Conservation (phyloP, 2,329 filamentous ascomycete genomes). For the Fusarium papillatum region DNA sequence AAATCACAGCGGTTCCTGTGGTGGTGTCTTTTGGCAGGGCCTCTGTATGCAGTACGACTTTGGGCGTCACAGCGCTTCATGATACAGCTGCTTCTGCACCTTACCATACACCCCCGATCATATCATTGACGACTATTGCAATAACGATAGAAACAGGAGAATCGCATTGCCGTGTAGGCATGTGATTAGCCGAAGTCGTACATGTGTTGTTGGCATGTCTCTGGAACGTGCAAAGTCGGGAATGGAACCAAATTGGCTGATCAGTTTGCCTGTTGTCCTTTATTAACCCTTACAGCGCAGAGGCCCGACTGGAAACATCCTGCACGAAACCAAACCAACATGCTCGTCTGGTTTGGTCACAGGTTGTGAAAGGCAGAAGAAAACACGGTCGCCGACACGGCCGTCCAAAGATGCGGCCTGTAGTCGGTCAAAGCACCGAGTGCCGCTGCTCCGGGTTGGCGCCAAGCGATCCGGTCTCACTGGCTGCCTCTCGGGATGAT, state of each 20-base stretch:
- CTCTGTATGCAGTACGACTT: slow-evolving; percentile 9
- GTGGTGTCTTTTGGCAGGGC: slow-evolving; percentile 9
- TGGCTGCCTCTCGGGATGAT: neutral
- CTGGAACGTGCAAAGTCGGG: neutral
- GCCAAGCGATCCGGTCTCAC: neutral
- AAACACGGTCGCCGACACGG: neutral
- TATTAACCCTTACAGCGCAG: neutral
- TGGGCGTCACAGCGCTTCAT: slow-evolving; percentile 9
- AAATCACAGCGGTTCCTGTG: slow-evolving; percentile 24
- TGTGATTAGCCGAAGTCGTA: slow-evolving; percentile 24
- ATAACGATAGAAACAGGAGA: neutral
- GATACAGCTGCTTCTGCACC: neutral
- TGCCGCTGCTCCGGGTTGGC: neutral
- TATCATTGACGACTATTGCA: neutral
- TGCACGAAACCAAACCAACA: neutral
- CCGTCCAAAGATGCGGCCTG: neutral
- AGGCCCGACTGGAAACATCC: neutral
- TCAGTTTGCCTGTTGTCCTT: neutral
- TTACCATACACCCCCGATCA: neutral
- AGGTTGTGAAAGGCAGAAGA: neutral
- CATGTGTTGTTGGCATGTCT: slow-evolving; percentile 6
- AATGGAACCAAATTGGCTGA: neutral
- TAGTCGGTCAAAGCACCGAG: neutral
- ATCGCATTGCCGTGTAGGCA: slow-evolving; percentile 29
- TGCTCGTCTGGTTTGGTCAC: neutral